Evolutionary conservation across 1,139 yeast genomes (phyloP).

Genomic region (Taiozyma onychis): DNA sequence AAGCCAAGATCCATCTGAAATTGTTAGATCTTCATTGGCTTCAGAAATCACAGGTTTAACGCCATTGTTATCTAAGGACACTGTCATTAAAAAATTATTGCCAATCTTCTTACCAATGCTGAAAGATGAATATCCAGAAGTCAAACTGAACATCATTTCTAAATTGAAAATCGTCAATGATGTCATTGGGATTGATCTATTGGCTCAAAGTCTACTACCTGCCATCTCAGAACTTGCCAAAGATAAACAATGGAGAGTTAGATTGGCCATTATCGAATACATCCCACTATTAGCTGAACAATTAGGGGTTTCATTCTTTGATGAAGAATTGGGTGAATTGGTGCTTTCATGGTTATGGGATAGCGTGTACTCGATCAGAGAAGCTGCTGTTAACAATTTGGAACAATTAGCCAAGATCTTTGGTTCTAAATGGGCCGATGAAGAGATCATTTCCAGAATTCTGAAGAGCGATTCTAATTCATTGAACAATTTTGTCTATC

Average conservation of each 20-base stretch:
- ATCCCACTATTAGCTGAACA: conserved; percentile 96
- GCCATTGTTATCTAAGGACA: conserved; percentile 79
- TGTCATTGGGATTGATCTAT: conserved; percentile 84
- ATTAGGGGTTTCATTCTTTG: conserved; percentile 88
- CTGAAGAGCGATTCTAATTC: conserved; percentile 42
- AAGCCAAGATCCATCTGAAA: conserved; percentile 88
- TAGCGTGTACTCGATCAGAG: conserved; percentile 92
- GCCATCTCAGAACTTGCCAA: conserved; percentile 96
- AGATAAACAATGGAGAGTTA: conserved; percentile 96
- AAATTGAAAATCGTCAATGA: conserved; percentile 88
- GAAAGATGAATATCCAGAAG: conserved; percentile 96
- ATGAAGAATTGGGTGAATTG: conserved; percentile 81
- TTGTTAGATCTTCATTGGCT: conserved; percentile 90
- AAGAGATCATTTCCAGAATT: conserved; percentile 74
- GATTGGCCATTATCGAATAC: conserved; percentile 95
- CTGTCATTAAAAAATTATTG: conserved; percentile 74
- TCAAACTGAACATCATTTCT: conserved; percentile 87
- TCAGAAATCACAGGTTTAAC: conserved; percentile 83
- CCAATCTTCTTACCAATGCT: conserved; percentile 92
- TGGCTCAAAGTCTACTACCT: conserved; percentile 85
- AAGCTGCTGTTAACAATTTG: conserved; percentile 87
- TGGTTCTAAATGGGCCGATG: conserved; percentile 92
- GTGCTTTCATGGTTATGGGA: conserved; percentile 99
- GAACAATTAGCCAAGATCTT: conserved; percentile 77
- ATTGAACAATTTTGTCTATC: conserved; percentile 61